These are phyloP conservation scores for Populus hybrid DNA, from an alignment of 441 rosid species.

Conservation along the genomic window DNA sequence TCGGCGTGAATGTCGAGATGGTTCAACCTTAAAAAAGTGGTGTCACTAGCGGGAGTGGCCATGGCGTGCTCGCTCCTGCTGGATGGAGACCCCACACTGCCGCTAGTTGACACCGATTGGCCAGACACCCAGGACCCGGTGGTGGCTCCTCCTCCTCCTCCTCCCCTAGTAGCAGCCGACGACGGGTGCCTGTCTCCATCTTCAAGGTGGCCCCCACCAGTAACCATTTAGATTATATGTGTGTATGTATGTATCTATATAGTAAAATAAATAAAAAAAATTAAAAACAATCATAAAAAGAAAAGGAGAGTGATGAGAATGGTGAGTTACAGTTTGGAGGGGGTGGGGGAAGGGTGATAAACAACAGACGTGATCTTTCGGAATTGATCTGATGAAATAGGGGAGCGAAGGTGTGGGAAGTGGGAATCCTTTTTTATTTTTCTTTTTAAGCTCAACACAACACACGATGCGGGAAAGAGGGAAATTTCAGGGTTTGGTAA, in stretches of 20 bases:
- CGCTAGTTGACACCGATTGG: conserved; percentile 91
- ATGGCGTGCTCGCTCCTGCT: conserved; percentile 64
- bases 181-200: conserved; percentile 47
- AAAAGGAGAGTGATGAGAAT: background rate
- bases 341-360: background rate
- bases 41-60: conserved; percentile 80
- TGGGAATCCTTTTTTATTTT: background rate
- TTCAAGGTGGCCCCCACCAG: conserved; percentile 48
- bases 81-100: conserved; percentile 94
- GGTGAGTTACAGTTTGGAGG: background rate
- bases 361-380: background rate
- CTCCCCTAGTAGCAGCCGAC: conserved; percentile 25
- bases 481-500: conserved; percentile 14
- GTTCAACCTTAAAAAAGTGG: conserved; percentile 56
- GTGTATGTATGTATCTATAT: background rate
- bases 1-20: conserved; percentile 91
- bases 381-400: background rate
- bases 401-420: background rate
- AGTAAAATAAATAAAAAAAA: too few species aligned
- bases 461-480: conserved; percentile 10
- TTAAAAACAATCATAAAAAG: background rate
- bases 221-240: conserved; percentile 30
- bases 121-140: conserved; percentile 87
- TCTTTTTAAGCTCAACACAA: background rate
- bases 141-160: conserved; percentile 1